Evolutionary conservation across 768 basidiomycete genomes (phyloP).

Genomic region (Leccinum pellstonianum): DNA sequence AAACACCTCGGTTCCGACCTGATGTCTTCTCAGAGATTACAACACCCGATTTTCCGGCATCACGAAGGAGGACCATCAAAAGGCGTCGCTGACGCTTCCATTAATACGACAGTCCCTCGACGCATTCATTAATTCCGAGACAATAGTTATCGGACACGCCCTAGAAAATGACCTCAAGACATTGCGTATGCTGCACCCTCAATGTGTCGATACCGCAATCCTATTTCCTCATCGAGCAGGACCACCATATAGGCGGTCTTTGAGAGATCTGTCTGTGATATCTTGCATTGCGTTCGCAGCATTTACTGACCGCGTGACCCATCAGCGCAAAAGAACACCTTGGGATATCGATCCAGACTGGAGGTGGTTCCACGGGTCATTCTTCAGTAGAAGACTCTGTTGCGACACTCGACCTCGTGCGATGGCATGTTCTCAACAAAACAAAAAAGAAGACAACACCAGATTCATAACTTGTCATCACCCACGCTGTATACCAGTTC

Average conservation of each 20-base stretch:
- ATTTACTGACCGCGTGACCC: slow-evolving; percentile 10
- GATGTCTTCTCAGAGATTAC: slow-evolving; percentile 60
- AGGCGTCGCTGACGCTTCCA: slow-evolving; percentile 65
- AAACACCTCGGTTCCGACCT: neutral
- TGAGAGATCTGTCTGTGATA: slow-evolving; percentile 72
- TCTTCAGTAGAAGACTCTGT: slow-evolving; percentile 88
- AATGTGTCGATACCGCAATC: slow-evolving; percentile 82
- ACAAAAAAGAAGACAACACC: slow-evolving; percentile 32
- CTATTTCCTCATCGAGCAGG: slow-evolving; percentile 87
- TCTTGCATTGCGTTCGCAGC: neutral
- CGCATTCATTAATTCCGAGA: slow-evolving; percentile 69
- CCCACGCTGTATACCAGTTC: slow-evolving; percentile 1
- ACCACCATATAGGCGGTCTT: slow-evolving; percentile 68
- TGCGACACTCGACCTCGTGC: slow-evolving; percentile 85
- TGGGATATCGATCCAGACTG: slow-evolving; percentile 77
- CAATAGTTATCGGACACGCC: slow-evolving; percentile 87
- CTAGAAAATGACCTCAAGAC: slow-evolving; percentile 95
- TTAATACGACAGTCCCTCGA: slow-evolving; percentile 69
- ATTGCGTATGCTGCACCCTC: slow-evolving; percentile 81
- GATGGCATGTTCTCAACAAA: slow-evolving; percentile 74
- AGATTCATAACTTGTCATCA: slow-evolving; percentile 13
- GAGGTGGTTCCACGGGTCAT: slow-evolving; percentile 74
- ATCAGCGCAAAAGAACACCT: slow-evolving; percentile 79
- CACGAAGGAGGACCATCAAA: slow-evolving; percentile 52
- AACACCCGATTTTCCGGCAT: slow-evolving; percentile 92